A percentile compares a stretch with the other conserved stretches of the same genome.
Conservation (phyloP, 139 green algal genomes). For the Axilococcus clingmanii region DNA sequence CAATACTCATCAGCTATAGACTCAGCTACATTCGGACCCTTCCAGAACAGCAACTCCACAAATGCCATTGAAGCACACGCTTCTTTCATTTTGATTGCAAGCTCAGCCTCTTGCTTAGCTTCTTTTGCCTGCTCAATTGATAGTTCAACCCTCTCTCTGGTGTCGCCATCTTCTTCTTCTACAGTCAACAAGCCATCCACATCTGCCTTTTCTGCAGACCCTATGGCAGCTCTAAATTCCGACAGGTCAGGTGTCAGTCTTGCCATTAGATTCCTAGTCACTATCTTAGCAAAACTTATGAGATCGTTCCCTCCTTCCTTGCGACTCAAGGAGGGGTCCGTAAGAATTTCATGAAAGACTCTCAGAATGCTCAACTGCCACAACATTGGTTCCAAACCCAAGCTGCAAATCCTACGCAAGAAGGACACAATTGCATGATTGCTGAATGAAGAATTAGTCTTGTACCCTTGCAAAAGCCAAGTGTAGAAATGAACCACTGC, state of each 20-base stretch:
- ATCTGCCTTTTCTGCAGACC: background rate
- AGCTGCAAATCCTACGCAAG: slow-evolving; percentile 44
- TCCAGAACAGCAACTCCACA: slow-evolving; percentile 80
- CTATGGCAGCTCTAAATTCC: background rate
- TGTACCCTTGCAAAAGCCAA: slow-evolving; percentile 49
- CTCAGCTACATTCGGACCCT: slow-evolving; percentile 26
- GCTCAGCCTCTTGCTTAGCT: background rate
- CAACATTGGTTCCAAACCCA: slow-evolving; percentile 72
- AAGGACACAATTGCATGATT: slow-evolving; percentile 47
- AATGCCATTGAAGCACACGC: slow-evolving; percentile 39
- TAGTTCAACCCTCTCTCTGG: slow-evolving; percentile 6
- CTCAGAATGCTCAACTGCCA: slow-evolving; percentile 70
- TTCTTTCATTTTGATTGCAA: slow-evolving; percentile 17
- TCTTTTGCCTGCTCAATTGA: slow-evolving; percentile 5
- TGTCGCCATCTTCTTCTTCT: slow-evolving; percentile 1
- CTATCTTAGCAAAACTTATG: slow-evolving; percentile 17
- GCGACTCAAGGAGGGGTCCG: slow-evolving; percentile 34
- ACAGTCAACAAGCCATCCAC: slow-evolving; percentile 5
- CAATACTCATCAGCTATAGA: slow-evolving; percentile 56
- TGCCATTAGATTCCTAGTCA: slow-evolving; percentile 43
- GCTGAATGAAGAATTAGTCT: slow-evolving; percentile 30
- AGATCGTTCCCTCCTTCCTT: slow-evolving; percentile 4
- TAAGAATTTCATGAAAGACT: slow-evolving; percentile 55
- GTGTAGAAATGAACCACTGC: slow-evolving; percentile 59
- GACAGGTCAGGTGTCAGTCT: slow-evolving; percentile 27